Base-by-base conservation (phyloP, 1,284 basidiomycete genomes). In the Cystobasidiaceae sp. region DNA sequence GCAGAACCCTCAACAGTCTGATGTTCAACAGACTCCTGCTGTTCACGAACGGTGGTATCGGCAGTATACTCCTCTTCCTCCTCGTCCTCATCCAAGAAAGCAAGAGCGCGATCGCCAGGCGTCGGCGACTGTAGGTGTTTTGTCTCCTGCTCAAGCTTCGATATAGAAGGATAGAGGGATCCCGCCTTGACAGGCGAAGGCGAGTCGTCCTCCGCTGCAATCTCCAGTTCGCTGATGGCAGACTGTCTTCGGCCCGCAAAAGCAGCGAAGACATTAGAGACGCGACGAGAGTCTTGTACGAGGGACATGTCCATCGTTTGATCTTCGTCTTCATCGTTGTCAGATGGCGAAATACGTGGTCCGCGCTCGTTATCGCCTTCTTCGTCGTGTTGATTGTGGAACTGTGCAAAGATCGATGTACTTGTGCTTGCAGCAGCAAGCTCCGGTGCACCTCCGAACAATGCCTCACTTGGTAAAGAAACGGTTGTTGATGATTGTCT, bases 231-330 rank as follows among this genome's bases (percentile, higher is more conserved):
- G 21, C 13, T 49, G 17, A 39, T 25, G 5, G 50, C 30, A 4
- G 28, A 32, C 41, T 27, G n/a, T 25, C 43, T 49, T 39, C 44
- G 33, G 27, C 41, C 56, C 15, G 49, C 17, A 23, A 64, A 64
- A 11, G 52, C 52, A 7, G 61, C 61, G 32, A 64, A 64, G 9
- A 64, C 61, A 33, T 56, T 64, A 13, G 49, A 54, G 8, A 64
- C 28, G 33, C 61, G 32, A 9, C 61, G 11, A 6, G 61, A 21
- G 28, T 64, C 61, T 41, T 41, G 34, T 8, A 56, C 61, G 39
- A 64, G 30, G 9, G 61, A 64, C 61, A 64, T 64, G 25, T 64
- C 61, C 61, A 64, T 64, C 28, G 54, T 56, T 39, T 56, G 54
- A 56, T 56, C 54, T 21, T 64, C 61, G 15, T 44, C 41, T 17